Evolutionary conservation across 139 green algal species (phyloP).

Genomic region (Raphidocelis subcapitata): DNA sequence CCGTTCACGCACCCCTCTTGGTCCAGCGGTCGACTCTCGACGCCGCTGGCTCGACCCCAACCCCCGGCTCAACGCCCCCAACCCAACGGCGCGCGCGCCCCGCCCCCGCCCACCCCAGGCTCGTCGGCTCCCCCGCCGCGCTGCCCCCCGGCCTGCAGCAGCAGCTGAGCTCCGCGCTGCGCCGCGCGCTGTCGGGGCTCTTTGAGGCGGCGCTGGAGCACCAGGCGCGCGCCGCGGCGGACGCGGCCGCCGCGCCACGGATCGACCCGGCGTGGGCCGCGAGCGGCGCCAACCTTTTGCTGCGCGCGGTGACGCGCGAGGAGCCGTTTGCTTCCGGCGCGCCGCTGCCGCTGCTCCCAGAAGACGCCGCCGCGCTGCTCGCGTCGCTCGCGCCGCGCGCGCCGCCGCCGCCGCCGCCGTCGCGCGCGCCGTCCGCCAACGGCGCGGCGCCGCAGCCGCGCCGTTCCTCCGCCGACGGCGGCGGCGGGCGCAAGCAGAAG

Average conservation of each 20-base stretch:
- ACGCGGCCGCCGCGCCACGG: not conserved
- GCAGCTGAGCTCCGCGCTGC: conserved; percentile 20
- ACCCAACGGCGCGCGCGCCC: too few species aligned
- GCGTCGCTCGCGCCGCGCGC: not conserved
- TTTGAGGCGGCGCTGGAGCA: conserved; percentile 7
- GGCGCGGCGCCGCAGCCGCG: too few species aligned
- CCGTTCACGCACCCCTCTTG: too few species aligned
- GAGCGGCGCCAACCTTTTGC: conserved; percentile 22
- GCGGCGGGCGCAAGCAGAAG: not conserved
- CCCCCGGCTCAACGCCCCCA: too few species aligned
- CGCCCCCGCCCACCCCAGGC: too few species aligned
- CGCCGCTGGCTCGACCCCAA: too few species aligned
- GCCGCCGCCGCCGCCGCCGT: too few species aligned
- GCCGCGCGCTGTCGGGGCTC: not conserved
- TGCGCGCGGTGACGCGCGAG: conserved; percentile 15
- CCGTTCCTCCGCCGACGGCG: not conserved
- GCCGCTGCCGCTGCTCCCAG: conserved; percentile 23
- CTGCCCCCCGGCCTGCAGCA: not conserved
- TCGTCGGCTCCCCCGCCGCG: not conserved
- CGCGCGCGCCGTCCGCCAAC: too few species aligned
- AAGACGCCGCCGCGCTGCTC: conserved; percentile 8
- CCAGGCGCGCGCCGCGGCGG: not conserved
- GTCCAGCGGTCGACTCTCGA: too few species aligned
- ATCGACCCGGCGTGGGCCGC: conserved; percentile 3
- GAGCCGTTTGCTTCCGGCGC: not conserved